These are phyloP conservation scores for Ceratocystis diversiconidia DNA, from an alignment of 2,329 filamentous ascomycete species.

Conservation along the genomic window DNA sequence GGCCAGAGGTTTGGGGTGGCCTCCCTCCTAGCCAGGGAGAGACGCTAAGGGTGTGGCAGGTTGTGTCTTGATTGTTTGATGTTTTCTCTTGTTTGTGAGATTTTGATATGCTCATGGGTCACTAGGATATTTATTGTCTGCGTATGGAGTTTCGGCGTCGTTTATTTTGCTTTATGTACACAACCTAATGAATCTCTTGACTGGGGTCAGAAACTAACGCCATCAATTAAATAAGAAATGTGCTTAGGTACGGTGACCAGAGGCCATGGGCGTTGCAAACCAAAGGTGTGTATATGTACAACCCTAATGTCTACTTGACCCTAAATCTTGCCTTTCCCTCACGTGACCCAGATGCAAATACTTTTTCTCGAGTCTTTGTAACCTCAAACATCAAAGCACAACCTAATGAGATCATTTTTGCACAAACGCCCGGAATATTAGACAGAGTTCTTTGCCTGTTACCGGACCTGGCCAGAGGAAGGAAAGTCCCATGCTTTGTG, in stretches of 20 bases:
- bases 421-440: not conserved
- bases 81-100: slow-evolving; percentile 5
- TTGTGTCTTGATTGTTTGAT: not conserved
- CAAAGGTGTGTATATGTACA: no score
- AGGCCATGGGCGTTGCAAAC: no score
- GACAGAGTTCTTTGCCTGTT: not conserved
- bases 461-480: not conserved
- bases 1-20: not conserved
- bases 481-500: not conserved
- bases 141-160: slow-evolving; percentile 14
- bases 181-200: no score
- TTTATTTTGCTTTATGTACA: not conserved
- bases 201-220: no score
- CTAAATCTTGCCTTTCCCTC: fast-evolving
- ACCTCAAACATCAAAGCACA: not conserved
- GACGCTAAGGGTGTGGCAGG: not conserved
- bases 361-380: no score
- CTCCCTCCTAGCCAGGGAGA: not conserved
- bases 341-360: not conserved
- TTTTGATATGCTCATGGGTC: not conserved
- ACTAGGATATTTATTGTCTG: not conserved
- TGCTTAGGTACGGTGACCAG: no score
- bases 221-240: no score
- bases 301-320: no score
- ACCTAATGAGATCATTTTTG: not conserved